Evolutionary conservation across 495 filamentous ascomycete genomes (phyloP).

Genomic region (Neurospora sp.): DNA sequence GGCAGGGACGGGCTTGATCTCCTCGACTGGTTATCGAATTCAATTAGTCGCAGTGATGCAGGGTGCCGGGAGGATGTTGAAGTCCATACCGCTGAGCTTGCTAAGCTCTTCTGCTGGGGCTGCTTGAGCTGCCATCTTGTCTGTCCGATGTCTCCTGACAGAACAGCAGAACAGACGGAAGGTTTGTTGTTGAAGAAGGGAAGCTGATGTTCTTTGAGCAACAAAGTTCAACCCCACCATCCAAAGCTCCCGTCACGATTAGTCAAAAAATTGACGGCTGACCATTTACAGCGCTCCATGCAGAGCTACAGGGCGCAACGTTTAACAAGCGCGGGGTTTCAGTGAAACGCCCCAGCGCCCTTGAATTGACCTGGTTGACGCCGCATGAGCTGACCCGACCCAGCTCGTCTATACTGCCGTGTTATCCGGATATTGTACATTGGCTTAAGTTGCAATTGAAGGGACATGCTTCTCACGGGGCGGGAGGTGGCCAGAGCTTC

Average conservation of each 20-base stretch:
- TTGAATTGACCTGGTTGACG: background rate
- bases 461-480: background rate
- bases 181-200: background rate
- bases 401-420: background rate
- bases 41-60: constrained; percentile 4
- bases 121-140: constrained; percentile 34
- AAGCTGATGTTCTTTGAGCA: background rate
- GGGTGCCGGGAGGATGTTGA: background rate
- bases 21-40: constrained; percentile 17
- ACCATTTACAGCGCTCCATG: background rate
- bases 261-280: background rate
- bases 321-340: background rate
- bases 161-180: background rate
- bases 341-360: background rate
- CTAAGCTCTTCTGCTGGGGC: constrained; percentile 29
- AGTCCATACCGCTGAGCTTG: constrained; percentile 32
- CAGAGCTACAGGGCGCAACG: background rate
- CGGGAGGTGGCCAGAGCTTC: background rate
- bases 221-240: background rate
- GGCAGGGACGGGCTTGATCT: constrained; percentile 35
- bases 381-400: background rate
- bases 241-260: background rate
- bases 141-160: background rate
- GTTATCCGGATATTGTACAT: background rate
- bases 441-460: background rate